A percentile compares a stretch with the other conserved stretches of the same genome.
phyloP scores from a whole-genome alignment of 1,284 basidiomycete species.

The Rhodotorula sp. region DNA sequence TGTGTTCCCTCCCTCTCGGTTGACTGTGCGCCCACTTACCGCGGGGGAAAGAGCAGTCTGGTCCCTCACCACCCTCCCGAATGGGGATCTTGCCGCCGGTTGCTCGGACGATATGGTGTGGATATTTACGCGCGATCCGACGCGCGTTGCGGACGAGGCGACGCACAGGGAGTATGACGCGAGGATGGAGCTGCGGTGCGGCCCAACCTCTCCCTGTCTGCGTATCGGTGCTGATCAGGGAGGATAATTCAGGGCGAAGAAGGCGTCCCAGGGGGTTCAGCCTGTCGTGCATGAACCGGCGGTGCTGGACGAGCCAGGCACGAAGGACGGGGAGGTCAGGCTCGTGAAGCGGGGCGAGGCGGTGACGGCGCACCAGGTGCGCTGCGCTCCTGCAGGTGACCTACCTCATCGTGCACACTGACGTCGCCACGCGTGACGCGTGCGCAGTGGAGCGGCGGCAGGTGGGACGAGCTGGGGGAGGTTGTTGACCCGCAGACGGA shows the following conservation, averaged over 20 bases:
- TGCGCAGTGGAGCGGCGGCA: slow-evolving; percentile 71
- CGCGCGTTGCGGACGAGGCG: slow-evolving; percentile 68
- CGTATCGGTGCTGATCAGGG: not conserved
- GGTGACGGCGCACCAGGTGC: slow-evolving; percentile 83
- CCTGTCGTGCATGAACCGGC: not conserved
- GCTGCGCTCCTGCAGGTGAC: too few species aligned
- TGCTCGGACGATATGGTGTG: slow-evolving; percentile 84
- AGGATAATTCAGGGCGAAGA: not conserved
- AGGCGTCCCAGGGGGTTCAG: not conserved
- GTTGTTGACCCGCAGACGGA: slow-evolving; percentile 73
- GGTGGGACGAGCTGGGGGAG: slow-evolving; percentile 91
- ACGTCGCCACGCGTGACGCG: not conserved
- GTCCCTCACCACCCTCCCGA: slow-evolving; percentile 79
- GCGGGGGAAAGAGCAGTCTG: slow-evolving; percentile 63
- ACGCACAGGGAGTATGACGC: slow-evolving; percentile 51
- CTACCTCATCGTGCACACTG: not conserved
- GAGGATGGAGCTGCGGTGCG: not conserved
- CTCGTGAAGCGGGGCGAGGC: slow-evolving; percentile 70
- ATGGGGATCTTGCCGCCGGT: slow-evolving; percentile 86
- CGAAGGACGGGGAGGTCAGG: slow-evolving; percentile 84
- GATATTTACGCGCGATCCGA: slow-evolving; percentile 75
- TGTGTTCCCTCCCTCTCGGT: not conserved
- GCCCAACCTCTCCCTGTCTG: not conserved
- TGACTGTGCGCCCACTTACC: not conserved
- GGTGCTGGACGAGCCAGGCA: slow-evolving; percentile 58